phyloP scores from a whole-genome alignment of 2,329 filamentous ascomycete species.

The Blastomyces percursus region DNA sequence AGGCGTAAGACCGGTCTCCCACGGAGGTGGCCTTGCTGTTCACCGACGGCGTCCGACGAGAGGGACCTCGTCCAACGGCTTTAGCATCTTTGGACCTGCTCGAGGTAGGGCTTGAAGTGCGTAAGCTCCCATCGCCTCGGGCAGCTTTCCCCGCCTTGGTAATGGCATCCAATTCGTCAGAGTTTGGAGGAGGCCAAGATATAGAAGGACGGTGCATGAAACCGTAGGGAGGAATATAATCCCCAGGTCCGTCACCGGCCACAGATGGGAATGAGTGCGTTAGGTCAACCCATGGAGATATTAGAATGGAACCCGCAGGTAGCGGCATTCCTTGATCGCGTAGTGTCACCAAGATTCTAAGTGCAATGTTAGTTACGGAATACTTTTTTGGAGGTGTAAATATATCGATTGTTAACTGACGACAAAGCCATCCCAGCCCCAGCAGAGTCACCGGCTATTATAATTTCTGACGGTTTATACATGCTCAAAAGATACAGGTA shows the following conservation, averaged over 20 bases:
- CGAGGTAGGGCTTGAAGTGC: conserved; percentile 5
- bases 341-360: conserved; percentile 59
- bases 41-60: neutral
- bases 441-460: conserved; percentile 85
- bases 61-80: neutral
- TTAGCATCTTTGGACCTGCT: neutral
- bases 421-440: conserved; percentile 81
- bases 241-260: conserved; percentile 57
- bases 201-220: conserved; percentile 84
- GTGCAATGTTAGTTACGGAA: conserved; percentile 22
- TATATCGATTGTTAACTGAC: conserved; percentile 18
- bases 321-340: conserved; percentile 74
- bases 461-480: conserved; percentile 69
- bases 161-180: conserved; percentile 53
- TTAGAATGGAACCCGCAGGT: conserved; percentile 78
- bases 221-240: conserved; percentile 80
- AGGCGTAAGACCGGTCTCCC: neutral
- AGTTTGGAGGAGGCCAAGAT: conserved; percentile 86
- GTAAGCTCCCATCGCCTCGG: conserved; percentile 9
- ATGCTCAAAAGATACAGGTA: conserved; percentile 72
- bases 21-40: neutral
- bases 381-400: neutral
- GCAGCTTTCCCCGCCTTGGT: conserved; percentile 38
- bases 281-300: conserved; percentile 92
- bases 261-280: conserved; percentile 93